Conservation (phyloP, 2,329 filamentous ascomycete genomes). For the Diaporthe caulivora region DNA sequence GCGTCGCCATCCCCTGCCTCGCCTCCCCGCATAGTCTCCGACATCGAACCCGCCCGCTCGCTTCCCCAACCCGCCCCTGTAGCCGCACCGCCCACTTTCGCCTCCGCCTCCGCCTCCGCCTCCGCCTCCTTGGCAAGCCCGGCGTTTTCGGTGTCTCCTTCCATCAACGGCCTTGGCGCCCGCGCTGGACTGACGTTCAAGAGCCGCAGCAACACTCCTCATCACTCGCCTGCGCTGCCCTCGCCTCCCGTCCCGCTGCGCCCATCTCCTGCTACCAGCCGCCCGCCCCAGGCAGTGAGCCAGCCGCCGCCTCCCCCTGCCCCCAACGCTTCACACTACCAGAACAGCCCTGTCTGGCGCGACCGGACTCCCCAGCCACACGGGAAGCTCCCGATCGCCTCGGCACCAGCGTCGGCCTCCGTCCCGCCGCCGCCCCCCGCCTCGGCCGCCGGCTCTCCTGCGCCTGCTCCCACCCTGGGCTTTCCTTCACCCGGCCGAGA, state of each 20-base stretch:
- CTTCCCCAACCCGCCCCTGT: background rate
- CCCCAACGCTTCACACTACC: background rate
- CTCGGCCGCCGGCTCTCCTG: background rate
- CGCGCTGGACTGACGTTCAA: background rate
- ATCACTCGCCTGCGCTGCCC: constrained; percentile 9
- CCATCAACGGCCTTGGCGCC: background rate
- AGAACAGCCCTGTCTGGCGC: constrained; percentile 4
- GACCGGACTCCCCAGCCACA: background rate
- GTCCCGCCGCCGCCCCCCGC: background rate
- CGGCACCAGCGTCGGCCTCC: background rate
- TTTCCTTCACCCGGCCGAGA: constrained; percentile 53
- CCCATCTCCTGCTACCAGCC: background rate
- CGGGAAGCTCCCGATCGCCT: background rate
- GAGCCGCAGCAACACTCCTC: constrained; percentile 3
- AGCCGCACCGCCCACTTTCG: no score
- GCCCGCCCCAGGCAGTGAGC: background rate
- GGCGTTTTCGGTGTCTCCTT: background rate
- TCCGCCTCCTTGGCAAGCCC: background rate
- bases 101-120: no score
- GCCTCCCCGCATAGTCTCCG: constrained; percentile 30
- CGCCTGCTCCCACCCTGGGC: constrained; percentile 32
- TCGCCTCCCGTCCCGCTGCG: background rate
- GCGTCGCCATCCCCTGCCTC: background rate
- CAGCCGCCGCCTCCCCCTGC: background rate
- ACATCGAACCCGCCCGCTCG: constrained; percentile 2